These are phyloP conservation scores for Cyanodermella asteris DNA, from an alignment of 2,329 filamentous ascomycete species.

Conservation along the genomic window DNA sequence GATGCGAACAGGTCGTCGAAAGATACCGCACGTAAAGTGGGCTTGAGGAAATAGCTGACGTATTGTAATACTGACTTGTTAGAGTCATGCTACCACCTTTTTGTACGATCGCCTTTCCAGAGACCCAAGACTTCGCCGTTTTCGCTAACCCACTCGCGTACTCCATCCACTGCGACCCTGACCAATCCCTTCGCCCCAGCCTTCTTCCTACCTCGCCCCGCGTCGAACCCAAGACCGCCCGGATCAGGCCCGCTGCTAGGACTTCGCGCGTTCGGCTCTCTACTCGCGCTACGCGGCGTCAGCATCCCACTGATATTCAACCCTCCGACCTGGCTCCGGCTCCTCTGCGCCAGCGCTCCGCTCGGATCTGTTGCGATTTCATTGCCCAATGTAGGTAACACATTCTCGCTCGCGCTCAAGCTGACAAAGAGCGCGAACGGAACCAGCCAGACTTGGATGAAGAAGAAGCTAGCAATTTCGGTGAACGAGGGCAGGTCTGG, in stretches of 20 bases:
- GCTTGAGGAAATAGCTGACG: too few species aligned
- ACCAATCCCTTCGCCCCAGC: constrained; percentile 37
- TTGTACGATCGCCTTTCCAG: constrained; percentile 23
- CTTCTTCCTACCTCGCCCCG: constrained; percentile 19
- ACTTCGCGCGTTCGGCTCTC: constrained; percentile 6
- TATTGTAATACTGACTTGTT: too few species aligned
- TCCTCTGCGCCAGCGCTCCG: constrained; percentile 12
- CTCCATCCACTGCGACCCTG: constrained; percentile 37
- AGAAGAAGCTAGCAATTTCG: constrained; percentile 90
- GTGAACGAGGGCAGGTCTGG: constrained; percentile 64
- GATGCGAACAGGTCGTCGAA: too few species aligned
- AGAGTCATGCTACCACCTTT: constrained; percentile 5
- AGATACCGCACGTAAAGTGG: too few species aligned
- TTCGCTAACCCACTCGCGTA: constrained; percentile 38
- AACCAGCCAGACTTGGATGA: constrained; percentile 87
- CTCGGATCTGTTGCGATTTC: constrained; percentile 37
- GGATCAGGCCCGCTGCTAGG: too few species aligned
- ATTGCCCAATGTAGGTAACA: constrained; percentile 75
- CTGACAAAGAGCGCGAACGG: constrained; percentile 91
- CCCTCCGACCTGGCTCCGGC: constrained; percentile 17
- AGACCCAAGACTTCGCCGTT: constrained; percentile 40
- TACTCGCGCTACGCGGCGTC: constrained; percentile 5
- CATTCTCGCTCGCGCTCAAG: constrained; percentile 81
- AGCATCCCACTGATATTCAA: constrained; percentile 10
- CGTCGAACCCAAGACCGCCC: too few species aligned